Base-by-base conservation (phyloP, 2,329 filamentous ascomycete genomes). In the Penicillium hordei region DNA sequence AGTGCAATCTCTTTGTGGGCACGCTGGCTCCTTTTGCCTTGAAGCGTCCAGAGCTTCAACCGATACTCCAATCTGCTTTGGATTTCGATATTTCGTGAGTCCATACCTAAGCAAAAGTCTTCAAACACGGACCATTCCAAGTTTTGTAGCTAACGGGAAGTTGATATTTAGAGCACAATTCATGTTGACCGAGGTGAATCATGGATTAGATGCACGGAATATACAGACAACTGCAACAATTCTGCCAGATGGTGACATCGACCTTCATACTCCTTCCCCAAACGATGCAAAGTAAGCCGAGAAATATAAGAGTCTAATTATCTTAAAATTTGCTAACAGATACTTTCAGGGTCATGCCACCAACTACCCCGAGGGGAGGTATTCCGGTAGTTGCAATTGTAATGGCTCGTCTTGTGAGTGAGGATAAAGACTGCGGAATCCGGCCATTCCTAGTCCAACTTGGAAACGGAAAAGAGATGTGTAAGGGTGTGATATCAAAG, bases 161-260 rank as follows among this genome's bases (percentile, higher is more conserved):
- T 8, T 12, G 15, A 40, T 40, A 44, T 13, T 5, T 5, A 68
- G 61, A 8, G 55, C 60, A 9, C 67, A 75, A 46, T 79, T 75
- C 52, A 67, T 78, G 65, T 65, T 78, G 2, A 78, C 75, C 0
- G 75, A 79, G 53, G 55, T 76, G 5, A 73, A 73, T 1, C 75
- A 77, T 54, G 75, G 76, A 1, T 63, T 77, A 4, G 75, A 78
- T 58, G 74, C 75, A 1, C 62, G 65, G 2, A 76, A 77, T 33
- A 48, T 78, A 5, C 70, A 78, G 55, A 78, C 75, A 2, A 75
- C 68, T 0, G 75, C 74, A 6, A 76, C 71, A 2, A 54, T 72
- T 5, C 60, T 70, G 2, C 49, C 66, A 3, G 68, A 76, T 53
- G 75, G 74, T 0, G 66, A 61, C 6, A 75, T 75, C 60, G 64